Percentiles rank a stretch among this genome's conserved stretches.
Conservation (phyloP, 495 filamentous ascomycete species). For the Penicillium waksmanii region DNA sequence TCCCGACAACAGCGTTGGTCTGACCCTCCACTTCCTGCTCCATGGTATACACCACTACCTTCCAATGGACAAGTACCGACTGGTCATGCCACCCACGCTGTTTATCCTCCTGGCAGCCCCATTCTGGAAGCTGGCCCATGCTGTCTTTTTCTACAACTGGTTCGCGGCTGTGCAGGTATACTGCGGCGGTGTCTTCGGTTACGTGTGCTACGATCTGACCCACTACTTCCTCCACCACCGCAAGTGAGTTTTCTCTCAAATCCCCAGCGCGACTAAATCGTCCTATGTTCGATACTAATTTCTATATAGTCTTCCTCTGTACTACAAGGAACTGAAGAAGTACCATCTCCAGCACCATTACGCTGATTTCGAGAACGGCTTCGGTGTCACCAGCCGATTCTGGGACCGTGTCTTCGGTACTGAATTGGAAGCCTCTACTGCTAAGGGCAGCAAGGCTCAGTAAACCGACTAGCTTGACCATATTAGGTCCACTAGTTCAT, state of each 20-base stretch:
- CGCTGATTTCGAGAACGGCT: slow-evolving; percentile 95
- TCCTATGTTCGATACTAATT: slow-evolving; percentile 18
- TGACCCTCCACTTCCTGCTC: slow-evolving; percentile 90
- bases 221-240: slow-evolving; percentile 99
- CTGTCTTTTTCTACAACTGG: slow-evolving; percentile 86
- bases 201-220: slow-evolving; percentile 94
- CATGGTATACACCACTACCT: slow-evolving; percentile 98
- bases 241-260: slow-evolving; percentile 58
- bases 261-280: background rate
- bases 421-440: slow-evolving; percentile 59
- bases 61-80: slow-evolving; percentile 94
- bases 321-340: slow-evolving; percentile 91
- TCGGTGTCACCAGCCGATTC: slow-evolving; percentile 96
- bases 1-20: slow-evolving; percentile 86
- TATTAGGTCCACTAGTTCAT: background rate
- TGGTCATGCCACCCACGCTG: slow-evolving; percentile 95
- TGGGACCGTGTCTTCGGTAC: slow-evolving; percentile 96
- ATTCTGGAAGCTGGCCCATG: slow-evolving; percentile 91
- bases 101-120: slow-evolving; percentile 84
- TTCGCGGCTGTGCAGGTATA: slow-evolving; percentile 73
- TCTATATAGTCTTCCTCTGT: slow-evolving; percentile 66
- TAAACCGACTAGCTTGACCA: slow-evolving; percentile 32
- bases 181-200: slow-evolving; percentile 93
- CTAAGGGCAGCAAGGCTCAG: slow-evolving; percentile 58
- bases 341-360: slow-evolving; percentile 98